Evolutionary conservation across 768 basidiomycete genomes (phyloP), one percentile per base, ranked within the genome.

Genomic region (Dioszegia hungarica): DNA sequence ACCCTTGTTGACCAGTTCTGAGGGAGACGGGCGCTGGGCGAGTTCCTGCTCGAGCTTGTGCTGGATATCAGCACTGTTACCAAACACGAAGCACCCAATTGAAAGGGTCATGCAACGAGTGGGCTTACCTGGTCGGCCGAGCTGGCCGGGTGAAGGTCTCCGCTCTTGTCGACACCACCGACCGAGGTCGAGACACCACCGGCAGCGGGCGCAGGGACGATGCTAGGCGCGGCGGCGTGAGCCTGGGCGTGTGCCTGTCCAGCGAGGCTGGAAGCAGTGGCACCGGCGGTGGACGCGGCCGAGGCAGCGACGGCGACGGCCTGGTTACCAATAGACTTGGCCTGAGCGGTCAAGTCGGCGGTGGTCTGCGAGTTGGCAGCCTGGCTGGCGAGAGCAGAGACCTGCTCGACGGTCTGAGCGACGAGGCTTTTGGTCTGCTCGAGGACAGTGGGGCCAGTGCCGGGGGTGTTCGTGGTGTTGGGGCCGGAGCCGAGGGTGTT

Each of bases 21-120:
- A 83, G 4, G 82, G 77, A 59, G 80, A 80, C 33, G 85, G 85
- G 41, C 85, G 79, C 37, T 80, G 73, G 57, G 82, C 80, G 45
- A 87, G 78, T 14, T 81, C 81, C 37, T 82, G 81, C 51, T 83
- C 84, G 34, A 88, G 80, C 68, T 82, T 83, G 77, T 86, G 81
- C 84, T 86, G 49, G 37, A 17, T 10, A 43, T 61, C 11, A 40
- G 46, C 43, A 12, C 19, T 46, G 8, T 19, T n/a, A n/a, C 11
- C 19, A 20, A 48, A 6, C 24, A 27, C 19, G 2, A 40, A 4
- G 40, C 5, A 57, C n/a, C n/a, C n/a, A n/a, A n/a, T n/a, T n/a
- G n/a, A n/a, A n/a, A n/a, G n/a, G n/a, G n/a, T n/a, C n/a, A n/a
- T n/a, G n/a, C n/a, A n/a, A n/a, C n/a, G n/a, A n/a, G n/a, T n/a